Evolutionary conservation across 306 rosid genomes (phyloP).

Genomic region (Boehmeria nivea): DNA sequence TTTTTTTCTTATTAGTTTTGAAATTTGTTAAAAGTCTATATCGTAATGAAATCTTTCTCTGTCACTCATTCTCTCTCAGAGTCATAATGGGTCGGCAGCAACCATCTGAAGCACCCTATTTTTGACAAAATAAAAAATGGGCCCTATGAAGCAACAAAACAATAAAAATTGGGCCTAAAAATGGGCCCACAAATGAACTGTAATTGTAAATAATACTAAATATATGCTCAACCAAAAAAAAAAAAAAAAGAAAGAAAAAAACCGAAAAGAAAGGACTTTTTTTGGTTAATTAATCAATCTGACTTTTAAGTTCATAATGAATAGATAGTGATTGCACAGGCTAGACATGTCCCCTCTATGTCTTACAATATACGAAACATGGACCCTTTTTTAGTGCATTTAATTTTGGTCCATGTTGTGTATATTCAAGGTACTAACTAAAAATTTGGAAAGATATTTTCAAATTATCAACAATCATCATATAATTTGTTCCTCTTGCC

Average conservation of each 20-base stretch:
- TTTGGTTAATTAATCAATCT: conserved; percentile 25
- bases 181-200: conserved; percentile 40
- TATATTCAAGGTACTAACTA: not conserved
- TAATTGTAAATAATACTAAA: conserved; percentile 12
- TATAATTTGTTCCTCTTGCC: not conserved
- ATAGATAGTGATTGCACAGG: conserved; percentile 48
- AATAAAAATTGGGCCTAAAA: conserved; percentile 35
- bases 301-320: conserved; percentile 34
- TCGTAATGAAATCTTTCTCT: not conserved
- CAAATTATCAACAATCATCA: not conserved
- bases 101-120: conserved; percentile 14
- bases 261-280: conserved; percentile 22
- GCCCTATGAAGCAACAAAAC: conserved; percentile 26
- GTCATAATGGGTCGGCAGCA: conserved; percentile 34
- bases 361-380: conserved; percentile 25
- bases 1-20: not conserved
- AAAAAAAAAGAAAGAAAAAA: conserved; percentile 8
- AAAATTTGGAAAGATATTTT: not conserved
- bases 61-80: conserved; percentile 26
- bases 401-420: not conserved
- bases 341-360: conserved; percentile 48
- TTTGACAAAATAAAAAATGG: conserved; percentile 32
- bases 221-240: conserved; percentile 13
- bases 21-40: not conserved
- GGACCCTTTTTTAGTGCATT: conserved; percentile 13